phyloP scores from a whole-genome alignment of 768 basidiomycete species.

The Hericium coralloides region DNA sequence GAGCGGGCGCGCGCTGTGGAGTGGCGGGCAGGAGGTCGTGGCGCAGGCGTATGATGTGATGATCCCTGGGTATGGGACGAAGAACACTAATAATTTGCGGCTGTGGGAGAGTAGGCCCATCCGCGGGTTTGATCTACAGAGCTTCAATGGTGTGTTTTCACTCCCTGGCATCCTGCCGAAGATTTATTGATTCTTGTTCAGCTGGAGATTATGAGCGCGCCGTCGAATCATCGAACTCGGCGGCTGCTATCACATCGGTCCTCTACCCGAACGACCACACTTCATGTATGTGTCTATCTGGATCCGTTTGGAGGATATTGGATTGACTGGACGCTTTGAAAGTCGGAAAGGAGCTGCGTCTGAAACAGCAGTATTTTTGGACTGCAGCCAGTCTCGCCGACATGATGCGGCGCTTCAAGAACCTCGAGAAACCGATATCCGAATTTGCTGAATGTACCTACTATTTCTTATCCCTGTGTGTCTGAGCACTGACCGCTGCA shows the following conservation, averaged over 20 bases:
- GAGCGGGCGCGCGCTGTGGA: slow-evolving; percentile 50
- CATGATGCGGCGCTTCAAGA: slow-evolving; percentile 89
- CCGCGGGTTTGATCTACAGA: slow-evolving; percentile 87
- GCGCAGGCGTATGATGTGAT: slow-evolving; percentile 94
- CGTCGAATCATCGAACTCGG: slow-evolving; percentile 81
- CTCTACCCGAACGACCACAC: slow-evolving; percentile 95
- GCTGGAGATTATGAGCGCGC: slow-evolving; percentile 91
- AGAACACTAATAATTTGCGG: slow-evolving; percentile 84
- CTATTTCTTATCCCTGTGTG: not conserved
- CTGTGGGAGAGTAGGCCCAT: slow-evolving; percentile 82
- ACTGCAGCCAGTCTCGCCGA: slow-evolving; percentile 82
- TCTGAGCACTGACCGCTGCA: slow-evolving; percentile 2
- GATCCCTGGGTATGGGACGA: slow-evolving; percentile 81
- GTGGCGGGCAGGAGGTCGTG: slow-evolving; percentile 88
- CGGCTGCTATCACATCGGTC: slow-evolving; percentile 89
- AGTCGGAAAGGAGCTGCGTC: slow-evolving; percentile 82
- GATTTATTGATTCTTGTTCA: slow-evolving; percentile 19
- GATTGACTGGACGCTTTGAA: not conserved
- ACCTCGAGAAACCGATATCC: slow-evolving; percentile 68
- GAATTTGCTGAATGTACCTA: slow-evolving; percentile 72
- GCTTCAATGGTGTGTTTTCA: slow-evolving; percentile 69
- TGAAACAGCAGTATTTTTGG: slow-evolving; percentile 98
- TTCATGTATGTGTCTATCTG: slow-evolving; percentile 21
- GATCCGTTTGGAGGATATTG: not conserved
- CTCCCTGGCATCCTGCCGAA: not conserved